Conservation (phyloP, 768 basidiomycete species). For the Tricholoma bakamatsutake region DNA sequence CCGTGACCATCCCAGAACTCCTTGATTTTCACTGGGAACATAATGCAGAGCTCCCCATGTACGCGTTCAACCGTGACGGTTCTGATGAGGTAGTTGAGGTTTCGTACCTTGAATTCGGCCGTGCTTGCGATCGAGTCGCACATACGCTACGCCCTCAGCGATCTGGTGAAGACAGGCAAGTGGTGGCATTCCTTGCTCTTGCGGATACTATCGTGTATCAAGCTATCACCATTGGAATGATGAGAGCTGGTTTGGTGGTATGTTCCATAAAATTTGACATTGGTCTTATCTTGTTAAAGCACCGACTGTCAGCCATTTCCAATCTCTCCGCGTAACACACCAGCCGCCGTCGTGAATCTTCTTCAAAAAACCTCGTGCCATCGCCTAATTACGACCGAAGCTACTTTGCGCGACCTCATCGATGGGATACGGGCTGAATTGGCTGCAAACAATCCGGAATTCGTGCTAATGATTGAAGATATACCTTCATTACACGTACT, state of each 20-base stretch:
- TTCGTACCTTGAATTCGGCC: conserved; percentile 31
- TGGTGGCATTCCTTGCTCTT: conserved; percentile 25
- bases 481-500: conserved; percentile 24
- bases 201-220: conserved; percentile 28
- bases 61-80: conserved; percentile 13
- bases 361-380: conserved; percentile 31
- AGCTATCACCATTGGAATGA: conserved; percentile 26
- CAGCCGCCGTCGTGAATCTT: conserved; percentile 27
- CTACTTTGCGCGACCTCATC: conserved; percentile 24
- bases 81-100: conserved; percentile 17
- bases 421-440: conserved; percentile 20
- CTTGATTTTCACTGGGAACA: conserved; percentile 18
- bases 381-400: conserved; percentile 29
- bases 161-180: conserved; percentile 13
- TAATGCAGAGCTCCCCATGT: conserved; percentile 16
- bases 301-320: conserved; percentile 26
- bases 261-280: neutral
- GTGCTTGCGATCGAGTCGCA: conserved; percentile 33
- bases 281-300: too few species aligned
- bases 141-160: conserved; percentile 25
- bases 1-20: conserved; percentile 1
- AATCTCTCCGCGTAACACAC: conserved; percentile 33
- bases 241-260: conserved; percentile 24
- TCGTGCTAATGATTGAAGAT: conserved; percentile 23
- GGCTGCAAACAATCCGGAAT: conserved; percentile 11